phyloP scores from a whole-genome alignment of 805 yeast genomes.

The Sugiyamaella mastotermitis region DNA sequence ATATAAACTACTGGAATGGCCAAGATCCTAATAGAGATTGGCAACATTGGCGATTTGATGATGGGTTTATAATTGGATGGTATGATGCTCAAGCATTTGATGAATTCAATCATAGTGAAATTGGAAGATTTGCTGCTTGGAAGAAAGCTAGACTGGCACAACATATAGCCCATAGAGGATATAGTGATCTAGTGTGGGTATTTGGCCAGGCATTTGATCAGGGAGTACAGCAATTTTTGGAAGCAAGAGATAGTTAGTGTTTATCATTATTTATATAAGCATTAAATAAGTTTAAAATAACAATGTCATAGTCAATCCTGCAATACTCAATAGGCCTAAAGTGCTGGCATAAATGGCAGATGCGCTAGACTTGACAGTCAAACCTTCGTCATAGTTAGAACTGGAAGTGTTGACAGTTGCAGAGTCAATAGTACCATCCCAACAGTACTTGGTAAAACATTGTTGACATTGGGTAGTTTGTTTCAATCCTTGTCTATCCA shows the following conservation, averaged over 20 bases:
- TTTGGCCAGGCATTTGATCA: conserved; percentile 81
- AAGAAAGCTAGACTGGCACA: conserved; percentile 52
- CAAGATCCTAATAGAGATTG: conserved; percentile 52
- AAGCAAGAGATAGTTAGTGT: neutral
- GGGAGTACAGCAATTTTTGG: conserved; percentile 30
- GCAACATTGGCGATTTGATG: conserved; percentile 77
- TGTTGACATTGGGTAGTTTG: conserved; percentile 59
- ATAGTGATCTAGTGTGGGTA: conserved; percentile 66
- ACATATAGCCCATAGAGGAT: conserved; percentile 52
- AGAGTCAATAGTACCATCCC: conserved; percentile 45
- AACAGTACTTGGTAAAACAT: conserved; percentile 73
- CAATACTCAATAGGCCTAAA: no score
- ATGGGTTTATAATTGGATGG: conserved; percentile 76
- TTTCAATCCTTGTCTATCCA: conserved; percentile 59
- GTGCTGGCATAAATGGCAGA: neutral
- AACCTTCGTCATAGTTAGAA: no score
- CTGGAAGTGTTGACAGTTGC: conserved; percentile 11
- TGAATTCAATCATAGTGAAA: conserved; percentile 55
- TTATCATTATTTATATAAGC: no score
- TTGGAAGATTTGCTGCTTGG: conserved; percentile 77
- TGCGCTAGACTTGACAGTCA: no score
- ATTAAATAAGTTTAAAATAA: no score
- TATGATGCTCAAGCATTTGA: conserved; percentile 65
- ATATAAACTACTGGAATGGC: conserved; percentile 62
- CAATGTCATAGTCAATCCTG: no score